Conservation (phyloP, 1,284 basidiomycete genomes). For the Puccinia triticina region DNA sequence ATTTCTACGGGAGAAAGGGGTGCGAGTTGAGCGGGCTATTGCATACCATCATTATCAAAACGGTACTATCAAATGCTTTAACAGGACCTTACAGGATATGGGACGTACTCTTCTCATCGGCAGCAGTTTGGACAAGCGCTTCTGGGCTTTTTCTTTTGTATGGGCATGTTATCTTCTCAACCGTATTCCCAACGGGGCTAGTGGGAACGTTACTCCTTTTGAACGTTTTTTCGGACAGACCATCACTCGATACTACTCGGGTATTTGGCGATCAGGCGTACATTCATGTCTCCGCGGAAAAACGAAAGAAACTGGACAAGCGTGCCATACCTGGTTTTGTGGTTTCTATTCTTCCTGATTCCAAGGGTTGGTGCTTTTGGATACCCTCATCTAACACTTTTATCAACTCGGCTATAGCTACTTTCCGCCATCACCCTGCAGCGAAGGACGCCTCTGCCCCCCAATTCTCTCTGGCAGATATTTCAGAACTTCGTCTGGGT, state of each 20-base stretch:
- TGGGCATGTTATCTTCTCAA: too few relatives aligned
- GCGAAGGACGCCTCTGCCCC: neutral
- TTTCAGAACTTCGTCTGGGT: neutral
- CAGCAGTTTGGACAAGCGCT: neutral
- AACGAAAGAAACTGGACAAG: too few relatives aligned
- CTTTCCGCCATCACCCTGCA: neutral
- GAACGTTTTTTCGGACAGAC: neutral
- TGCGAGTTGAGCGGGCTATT: neutral
- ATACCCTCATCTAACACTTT: neutral
- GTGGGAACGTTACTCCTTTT: slow-evolving; percentile 8
- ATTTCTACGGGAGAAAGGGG: slow-evolving; percentile 6
- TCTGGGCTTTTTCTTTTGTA: neutral
- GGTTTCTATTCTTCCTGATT: neutral
- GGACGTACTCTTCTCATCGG: neutral
- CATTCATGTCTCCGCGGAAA: neutral
- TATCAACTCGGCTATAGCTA: neutral
- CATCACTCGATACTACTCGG: neutral
- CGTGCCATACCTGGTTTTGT: neutral
- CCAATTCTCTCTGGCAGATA: too few relatives aligned
- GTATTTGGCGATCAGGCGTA: slow-evolving; percentile 2
- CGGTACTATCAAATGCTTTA: too few relatives aligned
- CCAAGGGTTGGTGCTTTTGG: slow-evolving; percentile 19
- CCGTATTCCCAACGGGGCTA: neutral
- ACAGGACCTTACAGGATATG: too few relatives aligned
- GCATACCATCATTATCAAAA: slow-evolving; percentile 25